Evolutionary conservation across 805 yeast genomes (phyloP).

Genomic region (Ogataea sp.): DNA sequence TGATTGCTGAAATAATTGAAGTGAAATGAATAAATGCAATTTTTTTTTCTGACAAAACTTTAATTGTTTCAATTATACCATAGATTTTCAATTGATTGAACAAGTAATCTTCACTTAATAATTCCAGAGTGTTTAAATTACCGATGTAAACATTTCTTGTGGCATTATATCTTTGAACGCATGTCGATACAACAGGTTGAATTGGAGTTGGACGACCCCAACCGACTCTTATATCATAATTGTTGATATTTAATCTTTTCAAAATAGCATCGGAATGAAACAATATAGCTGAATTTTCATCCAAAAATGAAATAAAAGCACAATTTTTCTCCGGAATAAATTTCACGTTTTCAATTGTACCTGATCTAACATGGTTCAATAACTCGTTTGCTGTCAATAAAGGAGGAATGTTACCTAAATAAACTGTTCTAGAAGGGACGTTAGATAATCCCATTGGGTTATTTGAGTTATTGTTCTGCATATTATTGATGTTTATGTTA

Average conservation of each 20-base stretch:
- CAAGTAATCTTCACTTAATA: constrained; percentile 58
- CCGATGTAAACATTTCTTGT: constrained; percentile 93
- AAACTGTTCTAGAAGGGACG: constrained; percentile 67
- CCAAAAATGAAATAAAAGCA: constrained; percentile 85
- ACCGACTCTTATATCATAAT: constrained; percentile 78
- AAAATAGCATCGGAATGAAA: constrained; percentile 92
- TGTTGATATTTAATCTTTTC: constrained; percentile 71
- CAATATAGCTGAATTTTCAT: constrained; percentile 78
- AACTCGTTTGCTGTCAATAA: constrained; percentile 74
- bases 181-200: constrained; percentile 63
- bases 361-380: constrained; percentile 85
- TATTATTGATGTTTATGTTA: constrained; percentile 2
- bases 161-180: constrained; percentile 80
- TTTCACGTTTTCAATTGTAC: constrained; percentile 73
- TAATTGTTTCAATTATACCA: constrained; percentile 82
- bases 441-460: too few species aligned
- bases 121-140: constrained; percentile 46
- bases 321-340: constrained; percentile 80
- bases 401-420: constrained; percentile 82
- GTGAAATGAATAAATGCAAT: constrained; percentile 89
- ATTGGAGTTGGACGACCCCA: constrained; percentile 86
- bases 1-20: constrained; percentile 77
- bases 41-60: constrained; percentile 71
- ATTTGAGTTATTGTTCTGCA: too few species aligned
- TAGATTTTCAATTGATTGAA: constrained; percentile 57